A percentile compares a stretch with the other conserved stretches of the same genome.
Evolutionary conservation across 2,329 filamentous ascomycete genomes (phyloP).

Genomic region (Beauveria sp.): DNA sequence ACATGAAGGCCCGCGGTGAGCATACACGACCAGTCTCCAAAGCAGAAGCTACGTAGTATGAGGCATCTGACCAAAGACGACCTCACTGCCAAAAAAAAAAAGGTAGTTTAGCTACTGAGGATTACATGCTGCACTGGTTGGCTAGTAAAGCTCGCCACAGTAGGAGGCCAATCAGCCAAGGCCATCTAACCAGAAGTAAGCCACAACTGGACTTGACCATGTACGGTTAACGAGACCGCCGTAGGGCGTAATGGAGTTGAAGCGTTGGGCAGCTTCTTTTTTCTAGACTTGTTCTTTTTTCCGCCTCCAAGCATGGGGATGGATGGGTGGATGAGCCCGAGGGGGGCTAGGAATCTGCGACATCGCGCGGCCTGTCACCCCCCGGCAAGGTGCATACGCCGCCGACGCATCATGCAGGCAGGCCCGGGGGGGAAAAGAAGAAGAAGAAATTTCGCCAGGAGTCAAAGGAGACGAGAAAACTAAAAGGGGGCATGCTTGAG

Average conservation of each 20-base stretch:
- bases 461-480: not conserved
- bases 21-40: too few relatives aligned
- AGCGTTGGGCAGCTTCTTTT: not conserved
- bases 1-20: too few relatives aligned
- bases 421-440: not conserved
- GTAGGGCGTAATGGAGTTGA: slow-evolving; percentile 1
- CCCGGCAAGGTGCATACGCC: not conserved
- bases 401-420: slow-evolving; percentile 1
- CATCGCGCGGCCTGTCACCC: not conserved
- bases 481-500: too few relatives aligned
- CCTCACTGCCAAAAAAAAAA: too few relatives aligned
- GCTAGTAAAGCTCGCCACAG: not conserved
- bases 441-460: not conserved
- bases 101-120: not conserved
- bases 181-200: not conserved
- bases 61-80: too few relatives aligned
- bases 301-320: not conserved
- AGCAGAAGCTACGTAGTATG: too few relatives aligned
- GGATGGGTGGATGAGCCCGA: not conserved
- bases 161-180: not conserved
- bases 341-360: slow-evolving; percentile 5
- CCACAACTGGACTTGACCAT: slow-evolving; percentile 7
- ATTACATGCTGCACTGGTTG: not conserved
- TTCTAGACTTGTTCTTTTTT: slow-evolving; percentile 6
- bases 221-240: slow-evolving; percentile 10